phyloP scores from a whole-genome alignment of 2,329 filamentous ascomycete species.

The Neonectria punicea region DNA sequence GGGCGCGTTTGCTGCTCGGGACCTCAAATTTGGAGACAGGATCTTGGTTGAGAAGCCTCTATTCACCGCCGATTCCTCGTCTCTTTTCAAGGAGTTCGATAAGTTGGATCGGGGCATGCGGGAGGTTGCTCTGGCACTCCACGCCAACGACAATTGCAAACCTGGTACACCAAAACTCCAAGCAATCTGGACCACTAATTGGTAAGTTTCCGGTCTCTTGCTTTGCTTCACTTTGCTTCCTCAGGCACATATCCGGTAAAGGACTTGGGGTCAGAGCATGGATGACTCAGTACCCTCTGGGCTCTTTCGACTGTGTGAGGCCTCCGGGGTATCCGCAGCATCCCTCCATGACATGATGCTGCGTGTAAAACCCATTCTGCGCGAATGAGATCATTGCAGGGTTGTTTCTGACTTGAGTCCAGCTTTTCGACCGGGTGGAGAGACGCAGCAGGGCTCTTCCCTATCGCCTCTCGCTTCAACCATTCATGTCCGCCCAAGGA shows the following conservation, averaged over 20 bases:
- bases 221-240: neutral
- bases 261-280: too few relatives aligned
- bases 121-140: constrained; percentile 51
- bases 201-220: constrained; percentile 48
- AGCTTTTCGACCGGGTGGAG: constrained; percentile 44
- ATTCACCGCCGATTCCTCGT: constrained; percentile 44
- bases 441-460: constrained; percentile 55
- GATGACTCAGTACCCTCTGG: too few relatives aligned
- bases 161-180: constrained; percentile 44
- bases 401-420: constrained; percentile 1
- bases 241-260: neutral
- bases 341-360: neutral
- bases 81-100: constrained; percentile 50
- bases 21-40: constrained; percentile 51
- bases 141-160: constrained; percentile 47
- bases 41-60: constrained; percentile 60
- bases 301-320: neutral
- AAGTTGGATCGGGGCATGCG: constrained; percentile 46
- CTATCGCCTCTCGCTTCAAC: constrained; percentile 66
- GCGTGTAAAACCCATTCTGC: neutral
- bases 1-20: constrained; percentile 57
- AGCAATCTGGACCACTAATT: constrained; percentile 58
- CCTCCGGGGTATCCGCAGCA: neutral
- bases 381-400: neutral
- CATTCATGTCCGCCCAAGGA: constrained; percentile 61